Percentiles rank a stretch among this genome's conserved stretches.
These are phyloP conservation scores for Exophiala sideris DNA, from an alignment of 2,329 filamentous ascomycete genomes.

Conservation along the genomic window DNA sequence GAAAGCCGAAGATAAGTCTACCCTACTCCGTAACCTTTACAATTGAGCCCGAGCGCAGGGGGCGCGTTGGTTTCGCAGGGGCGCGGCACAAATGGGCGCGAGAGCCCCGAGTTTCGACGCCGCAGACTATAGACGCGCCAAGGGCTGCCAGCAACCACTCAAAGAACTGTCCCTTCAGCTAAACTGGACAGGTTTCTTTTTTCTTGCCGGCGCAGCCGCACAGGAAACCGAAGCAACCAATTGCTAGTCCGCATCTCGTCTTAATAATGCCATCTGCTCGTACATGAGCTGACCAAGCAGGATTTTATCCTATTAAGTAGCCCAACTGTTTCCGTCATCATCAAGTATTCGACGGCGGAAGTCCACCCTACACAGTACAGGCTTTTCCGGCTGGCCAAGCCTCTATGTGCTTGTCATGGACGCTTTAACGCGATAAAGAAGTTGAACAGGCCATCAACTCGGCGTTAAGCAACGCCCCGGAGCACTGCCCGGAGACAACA, in stretches of 20 bases:
- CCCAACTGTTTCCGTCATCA: neutral
- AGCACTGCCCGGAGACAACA: too few species aligned
- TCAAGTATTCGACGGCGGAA: neutral
- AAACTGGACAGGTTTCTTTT: neutral
- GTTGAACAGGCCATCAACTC: too few species aligned
- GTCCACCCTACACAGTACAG: too few species aligned
- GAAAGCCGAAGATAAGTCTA: too few species aligned
- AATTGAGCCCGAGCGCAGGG: constrained; percentile 1
- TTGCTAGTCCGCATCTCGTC: neutral
- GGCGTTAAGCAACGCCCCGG: too few species aligned
- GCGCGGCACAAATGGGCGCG: neutral
- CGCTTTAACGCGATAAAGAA: too few species aligned
- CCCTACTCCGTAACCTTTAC: neutral
- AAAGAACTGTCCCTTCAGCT: neutral
- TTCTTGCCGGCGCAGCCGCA: neutral
- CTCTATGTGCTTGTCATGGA: too few species aligned
- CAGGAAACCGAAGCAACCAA: neutral
- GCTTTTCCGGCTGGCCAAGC: too few species aligned
- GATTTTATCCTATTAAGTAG: neutral
- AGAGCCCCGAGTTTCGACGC: neutral
- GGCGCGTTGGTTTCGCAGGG: neutral
- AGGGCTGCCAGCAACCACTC: neutral
- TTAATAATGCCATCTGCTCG: neutral
- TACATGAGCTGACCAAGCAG: neutral
- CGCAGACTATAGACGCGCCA: constrained; percentile 1